Conservation (phyloP, 208 protist genomes). For the Novymonas esmeraldas region DNA sequence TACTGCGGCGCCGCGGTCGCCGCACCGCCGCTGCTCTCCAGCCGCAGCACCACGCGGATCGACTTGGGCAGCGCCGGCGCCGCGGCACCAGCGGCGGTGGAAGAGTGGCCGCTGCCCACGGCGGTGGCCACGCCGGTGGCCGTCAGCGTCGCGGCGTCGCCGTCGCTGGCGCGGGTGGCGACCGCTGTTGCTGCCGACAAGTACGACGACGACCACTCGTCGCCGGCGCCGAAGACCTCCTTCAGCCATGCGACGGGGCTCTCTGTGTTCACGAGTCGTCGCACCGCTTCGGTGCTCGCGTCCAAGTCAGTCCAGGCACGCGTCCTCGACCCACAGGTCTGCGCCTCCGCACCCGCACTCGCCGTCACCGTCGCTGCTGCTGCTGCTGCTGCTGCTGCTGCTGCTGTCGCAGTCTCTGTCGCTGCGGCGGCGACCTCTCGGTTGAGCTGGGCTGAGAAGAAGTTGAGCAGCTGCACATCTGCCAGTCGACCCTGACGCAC, state of each 20-base stretch:
- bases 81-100: neutral
- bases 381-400: neutral
- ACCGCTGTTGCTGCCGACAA: slow-evolving; percentile 17
- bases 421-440: slow-evolving; percentile 15
- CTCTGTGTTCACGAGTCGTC: slow-evolving; percentile 17
- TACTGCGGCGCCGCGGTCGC: neutral
- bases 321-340: slow-evolving; percentile 14
- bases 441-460: slow-evolving; percentile 54
- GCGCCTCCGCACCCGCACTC: slow-evolving; percentile 4
- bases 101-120: neutral
- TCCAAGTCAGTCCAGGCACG: slow-evolving; percentile 28
- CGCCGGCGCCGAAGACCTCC: slow-evolving; percentile 32
- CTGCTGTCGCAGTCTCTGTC: neutral
- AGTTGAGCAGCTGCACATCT: slow-evolving; percentile 72
- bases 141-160: slow-evolving; percentile 20
- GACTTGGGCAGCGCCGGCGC: slow-evolving; percentile 5
- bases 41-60: slow-evolving; percentile 27
- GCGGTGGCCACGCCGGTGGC: slow-evolving; percentile 19
- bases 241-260: slow-evolving; percentile 41
- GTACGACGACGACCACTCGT: slow-evolving; percentile 29
- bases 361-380: slow-evolving; percentile 9
- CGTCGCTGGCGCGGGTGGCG: slow-evolving; percentile 4
- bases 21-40: slow-evolving; percentile 4
- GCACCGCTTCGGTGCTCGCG: slow-evolving; percentile 24
- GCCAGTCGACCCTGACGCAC: slow-evolving; percentile 57